These are phyloP conservation scores for Microthyrium microscopicum DNA, from an alignment of 2,329 filamentous ascomycete species.

Conservation along the genomic window DNA sequence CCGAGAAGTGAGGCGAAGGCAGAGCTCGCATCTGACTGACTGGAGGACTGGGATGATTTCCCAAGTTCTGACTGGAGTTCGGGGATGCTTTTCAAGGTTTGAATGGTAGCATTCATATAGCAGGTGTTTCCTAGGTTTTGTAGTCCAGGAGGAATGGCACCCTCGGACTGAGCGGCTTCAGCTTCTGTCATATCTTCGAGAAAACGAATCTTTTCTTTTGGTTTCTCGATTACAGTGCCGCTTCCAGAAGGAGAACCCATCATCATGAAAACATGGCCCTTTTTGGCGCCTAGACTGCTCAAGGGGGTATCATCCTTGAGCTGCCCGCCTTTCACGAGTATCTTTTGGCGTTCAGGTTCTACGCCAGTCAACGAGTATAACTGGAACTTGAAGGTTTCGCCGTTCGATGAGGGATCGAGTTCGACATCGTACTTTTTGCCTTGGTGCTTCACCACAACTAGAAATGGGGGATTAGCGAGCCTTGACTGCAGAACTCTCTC, in stretches of 20 bases:
- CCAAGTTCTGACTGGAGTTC: conserved; percentile 70
- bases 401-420: conserved; percentile 65
- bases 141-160: conserved; percentile 74
- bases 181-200: conserved; percentile 96
- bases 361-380: conserved; percentile 90
- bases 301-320: conserved; percentile 91
- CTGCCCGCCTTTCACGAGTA: conserved; percentile 83
- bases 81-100: conserved; percentile 73
- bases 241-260: conserved; percentile 69
- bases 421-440: conserved; percentile 94
- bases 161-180: conserved; percentile 66
- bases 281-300: conserved; percentile 67
- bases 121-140: conserved; percentile 94
- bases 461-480: not conserved
- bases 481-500: no score
- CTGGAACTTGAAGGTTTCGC: conserved; percentile 90
- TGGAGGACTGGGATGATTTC: conserved; percentile 28
- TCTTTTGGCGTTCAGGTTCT: conserved; percentile 91
- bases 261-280: conserved; percentile 84
- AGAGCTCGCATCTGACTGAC: not conserved
- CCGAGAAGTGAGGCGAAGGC: conserved; percentile 3
- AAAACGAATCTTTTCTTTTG: conserved; percentile 71
- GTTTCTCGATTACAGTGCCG: conserved; percentile 38
- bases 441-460: conserved; percentile 86
- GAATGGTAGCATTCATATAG: conserved; percentile 95